phyloP scores from a whole-genome alignment of 768 basidiomycete genomes.

The Pleurotus salmoneostramineus region DNA sequence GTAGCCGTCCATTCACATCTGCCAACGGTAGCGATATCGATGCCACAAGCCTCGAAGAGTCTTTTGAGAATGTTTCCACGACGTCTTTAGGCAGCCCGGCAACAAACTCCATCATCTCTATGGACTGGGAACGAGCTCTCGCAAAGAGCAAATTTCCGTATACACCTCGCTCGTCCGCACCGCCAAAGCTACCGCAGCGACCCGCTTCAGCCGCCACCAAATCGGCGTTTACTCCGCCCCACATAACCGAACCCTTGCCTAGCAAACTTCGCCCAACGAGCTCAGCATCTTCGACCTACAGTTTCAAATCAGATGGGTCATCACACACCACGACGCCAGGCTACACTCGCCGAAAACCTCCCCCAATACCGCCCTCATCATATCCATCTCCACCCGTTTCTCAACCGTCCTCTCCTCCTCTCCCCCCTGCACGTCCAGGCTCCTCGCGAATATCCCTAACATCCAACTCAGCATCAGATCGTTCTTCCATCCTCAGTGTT shows the following conservation, averaged over 20 bases:
- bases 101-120: slow-evolving; percentile 35
- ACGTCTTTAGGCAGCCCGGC: slow-evolving; percentile 51
- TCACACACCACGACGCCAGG: slow-evolving; percentile 4
- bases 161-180: slow-evolving; percentile 23
- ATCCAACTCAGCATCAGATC: slow-evolving; percentile 46
- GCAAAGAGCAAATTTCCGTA: slow-evolving; percentile 14
- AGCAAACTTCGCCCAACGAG: slow-evolving; percentile 4
- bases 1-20: slow-evolving; percentile 8
- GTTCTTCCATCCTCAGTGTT: slow-evolving; percentile 58
- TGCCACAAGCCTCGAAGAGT: slow-evolving; percentile 59
- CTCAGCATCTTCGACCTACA: slow-evolving; percentile 16
- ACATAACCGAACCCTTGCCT: slow-evolving; percentile 11
- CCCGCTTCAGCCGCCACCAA: slow-evolving; percentile 18
- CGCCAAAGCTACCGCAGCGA: slow-evolving; percentile 48
- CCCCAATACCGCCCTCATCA: slow-evolving; percentile 17
- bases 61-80: slow-evolving; percentile 66
- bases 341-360: slow-evolving; percentile 9
- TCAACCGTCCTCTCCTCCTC: slow-evolving; percentile 12
- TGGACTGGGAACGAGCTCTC: slow-evolving; percentile 50
- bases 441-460: slow-evolving; percentile 25
- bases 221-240: slow-evolving; percentile 1
- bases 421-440: slow-evolving; percentile 19
- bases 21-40: slow-evolving; percentile 38
- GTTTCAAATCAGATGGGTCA: slow-evolving; percentile 8
- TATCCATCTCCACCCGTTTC: slow-evolving; percentile 24